Conservation (phyloP, 1,139 yeast genomes). For the Geotrichum carabidarum region DNA sequence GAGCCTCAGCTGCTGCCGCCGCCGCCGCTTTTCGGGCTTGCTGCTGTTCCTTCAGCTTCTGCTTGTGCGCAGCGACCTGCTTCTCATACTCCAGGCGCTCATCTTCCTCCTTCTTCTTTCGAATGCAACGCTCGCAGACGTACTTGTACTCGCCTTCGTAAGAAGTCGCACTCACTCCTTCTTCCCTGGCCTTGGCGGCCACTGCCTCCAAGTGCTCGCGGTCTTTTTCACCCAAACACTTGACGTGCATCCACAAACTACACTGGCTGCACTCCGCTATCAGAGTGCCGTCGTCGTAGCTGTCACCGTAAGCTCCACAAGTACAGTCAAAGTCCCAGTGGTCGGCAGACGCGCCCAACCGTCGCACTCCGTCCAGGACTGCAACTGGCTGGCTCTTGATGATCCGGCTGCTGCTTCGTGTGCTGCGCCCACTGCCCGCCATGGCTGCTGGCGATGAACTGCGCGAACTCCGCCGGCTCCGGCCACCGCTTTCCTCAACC, state of each 20-base stretch:
- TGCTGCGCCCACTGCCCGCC: slow-evolving; percentile 6
- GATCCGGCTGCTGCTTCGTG: slow-evolving; percentile 8
- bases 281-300: slow-evolving; percentile 41
- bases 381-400: background rate
- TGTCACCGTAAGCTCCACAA: slow-evolving; percentile 40
- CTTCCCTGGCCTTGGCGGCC: background rate
- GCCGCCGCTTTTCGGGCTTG: slow-evolving; percentile 4
- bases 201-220: slow-evolving; percentile 2
- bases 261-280: slow-evolving; percentile 41
- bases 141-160: background rate
- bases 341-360: slow-evolving; percentile 17
- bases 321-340: slow-evolving; percentile 42
- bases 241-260: slow-evolving; percentile 43
- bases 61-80: slow-evolving; percentile 13
- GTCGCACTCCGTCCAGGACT: slow-evolving; percentile 1
- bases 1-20: background rate
- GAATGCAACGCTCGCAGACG: slow-evolving; percentile 11
- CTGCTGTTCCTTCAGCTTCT: slow-evolving; percentile 11
- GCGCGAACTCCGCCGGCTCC: slow-evolving; percentile 3
- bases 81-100: slow-evolving; percentile 19
- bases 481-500: background rate
- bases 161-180: slow-evolving; percentile 3
- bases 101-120: slow-evolving; percentile 12
- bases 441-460: slow-evolving; percentile 6
- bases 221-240: slow-evolving; percentile 30